Percentiles rank a stretch among this genome's conserved stretches.
These are phyloP conservation scores for Isabelozyma gotoi DNA, from an alignment of 805 yeast species.

Conservation along the genomic window DNA sequence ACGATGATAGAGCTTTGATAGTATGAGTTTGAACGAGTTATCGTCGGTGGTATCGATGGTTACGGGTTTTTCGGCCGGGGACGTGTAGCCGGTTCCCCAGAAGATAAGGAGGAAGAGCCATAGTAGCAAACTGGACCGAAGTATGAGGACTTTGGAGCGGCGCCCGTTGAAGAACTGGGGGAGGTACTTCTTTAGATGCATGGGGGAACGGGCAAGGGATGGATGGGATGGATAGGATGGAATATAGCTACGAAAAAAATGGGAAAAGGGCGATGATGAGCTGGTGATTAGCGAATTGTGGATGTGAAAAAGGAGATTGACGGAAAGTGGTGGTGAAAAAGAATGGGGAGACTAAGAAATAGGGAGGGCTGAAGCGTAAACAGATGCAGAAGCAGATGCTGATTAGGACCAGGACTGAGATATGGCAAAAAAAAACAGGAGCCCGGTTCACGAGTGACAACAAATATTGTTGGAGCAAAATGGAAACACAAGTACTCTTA, in stretches of 20 bases:
- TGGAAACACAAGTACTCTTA: too few relatives aligned
- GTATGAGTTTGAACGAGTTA: background rate
- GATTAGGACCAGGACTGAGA: too few relatives aligned
- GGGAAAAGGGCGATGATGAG: background rate
- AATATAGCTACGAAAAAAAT: too few relatives aligned
- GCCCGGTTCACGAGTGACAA: too few relatives aligned
- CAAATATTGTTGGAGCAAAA: too few relatives aligned
- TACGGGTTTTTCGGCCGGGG: background rate
- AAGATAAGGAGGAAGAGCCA: background rate
- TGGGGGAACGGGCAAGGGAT: background rate
- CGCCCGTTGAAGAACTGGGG: background rate
- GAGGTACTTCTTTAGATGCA: background rate
- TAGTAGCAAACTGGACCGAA: background rate
- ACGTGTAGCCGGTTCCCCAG: background rate
- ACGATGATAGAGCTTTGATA: background rate
- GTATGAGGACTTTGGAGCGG: background rate
- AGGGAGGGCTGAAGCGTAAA: too few relatives aligned
- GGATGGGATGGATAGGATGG: background rate
- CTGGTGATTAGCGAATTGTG: too few relatives aligned
- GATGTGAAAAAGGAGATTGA: too few relatives aligned
- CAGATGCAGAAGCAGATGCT: too few relatives aligned
- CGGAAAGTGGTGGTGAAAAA: too few relatives aligned
- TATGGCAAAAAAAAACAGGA: too few relatives aligned
- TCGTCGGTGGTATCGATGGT: constrained; percentile 1
- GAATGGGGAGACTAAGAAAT: too few relatives aligned